These are phyloP conservation scores for Rhipidocladum racemiflorum DNA, from an alignment of 176 grass and related monocot genomes.

Conservation along the genomic window DNA sequence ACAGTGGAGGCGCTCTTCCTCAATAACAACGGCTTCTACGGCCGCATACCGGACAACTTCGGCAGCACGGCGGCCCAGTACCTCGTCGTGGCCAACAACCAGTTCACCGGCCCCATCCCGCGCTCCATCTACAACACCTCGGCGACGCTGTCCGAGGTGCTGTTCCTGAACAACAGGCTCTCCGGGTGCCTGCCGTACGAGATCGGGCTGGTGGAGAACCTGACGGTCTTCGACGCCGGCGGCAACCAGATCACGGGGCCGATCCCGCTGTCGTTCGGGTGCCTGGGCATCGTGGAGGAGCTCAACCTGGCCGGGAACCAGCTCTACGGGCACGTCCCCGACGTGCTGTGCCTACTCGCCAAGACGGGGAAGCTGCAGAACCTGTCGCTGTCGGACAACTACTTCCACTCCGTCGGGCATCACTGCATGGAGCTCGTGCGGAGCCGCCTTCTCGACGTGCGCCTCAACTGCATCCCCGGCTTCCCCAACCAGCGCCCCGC, in stretches of 20 bases:
- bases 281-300: conserved; percentile 49
- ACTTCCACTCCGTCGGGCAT: conserved; percentile 60
- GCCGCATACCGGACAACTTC: conserved; percentile 46
- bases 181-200: conserved; percentile 77
- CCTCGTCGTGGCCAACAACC: conserved; percentile 80
- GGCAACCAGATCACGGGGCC: conserved; percentile 55
- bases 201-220: conserved; percentile 53
- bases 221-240: conserved; percentile 64
- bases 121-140: conserved; percentile 56
- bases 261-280: conserved; percentile 77
- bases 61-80: conserved; percentile 53
- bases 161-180: conserved; percentile 81
- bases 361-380: conserved; percentile 55
- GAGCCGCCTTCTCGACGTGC: conserved; percentile 58
- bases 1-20: conserved; percentile 63
- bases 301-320: conserved; percentile 67
- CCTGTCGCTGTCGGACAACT: conserved; percentile 72
- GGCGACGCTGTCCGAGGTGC: conserved; percentile 51
- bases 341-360: conserved; percentile 61
- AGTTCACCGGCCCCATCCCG: conserved; percentile 59
- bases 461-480: conserved; percentile 59
- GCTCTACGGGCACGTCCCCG: conserved; percentile 70
- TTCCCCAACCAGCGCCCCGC: conserved; percentile 59
- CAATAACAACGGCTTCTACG: conserved; percentile 74
- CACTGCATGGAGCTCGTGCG: conserved; percentile 52